Conservation (phyloP, 116 monocot genomes). For the Posidonia oceanica region DNA sequence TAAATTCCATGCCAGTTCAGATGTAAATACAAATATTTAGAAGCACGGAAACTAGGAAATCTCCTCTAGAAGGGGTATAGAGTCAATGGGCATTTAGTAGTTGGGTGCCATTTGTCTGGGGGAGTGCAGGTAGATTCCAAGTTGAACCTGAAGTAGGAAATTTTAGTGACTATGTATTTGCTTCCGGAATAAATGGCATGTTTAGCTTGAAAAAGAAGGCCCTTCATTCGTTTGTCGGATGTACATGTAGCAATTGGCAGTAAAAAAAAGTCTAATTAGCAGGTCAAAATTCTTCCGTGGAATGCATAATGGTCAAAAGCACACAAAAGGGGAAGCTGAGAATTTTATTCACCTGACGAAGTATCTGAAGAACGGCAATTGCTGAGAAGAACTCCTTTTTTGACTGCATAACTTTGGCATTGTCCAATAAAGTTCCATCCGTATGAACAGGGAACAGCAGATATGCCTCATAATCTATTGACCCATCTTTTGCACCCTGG, state of each 20-base stretch:
- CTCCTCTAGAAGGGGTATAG: too few relatives aligned
- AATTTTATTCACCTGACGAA: constrained; percentile 48
- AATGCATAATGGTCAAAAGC: neutral
- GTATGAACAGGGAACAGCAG: constrained; percentile 78
- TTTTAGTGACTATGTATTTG: too few relatives aligned
- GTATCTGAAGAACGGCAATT: constrained; percentile 58
- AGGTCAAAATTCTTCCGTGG: too few relatives aligned
- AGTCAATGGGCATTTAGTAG: too few relatives aligned
- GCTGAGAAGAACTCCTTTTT: constrained; percentile 76
- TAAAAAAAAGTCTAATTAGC: too few relatives aligned
- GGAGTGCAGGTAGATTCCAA: too few relatives aligned
- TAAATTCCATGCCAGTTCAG: neutral
- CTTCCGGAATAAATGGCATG: too few relatives aligned
- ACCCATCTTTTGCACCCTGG: constrained; percentile 40
- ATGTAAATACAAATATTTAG: neutral
- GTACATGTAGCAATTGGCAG: too few relatives aligned
- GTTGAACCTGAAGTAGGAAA: too few relatives aligned
- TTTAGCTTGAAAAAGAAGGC: too few relatives aligned
- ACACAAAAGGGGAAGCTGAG: neutral
- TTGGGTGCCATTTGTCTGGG: too few relatives aligned
- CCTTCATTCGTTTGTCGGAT: too few relatives aligned
- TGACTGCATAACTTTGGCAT: constrained; percentile 47
- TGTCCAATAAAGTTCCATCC: constrained; percentile 79
- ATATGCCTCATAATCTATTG: constrained; percentile 59
- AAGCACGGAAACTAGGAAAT: neutral